Conservation (phyloP, 495 filamentous ascomycete genomes). For the Neurospora pannonica region DNA sequence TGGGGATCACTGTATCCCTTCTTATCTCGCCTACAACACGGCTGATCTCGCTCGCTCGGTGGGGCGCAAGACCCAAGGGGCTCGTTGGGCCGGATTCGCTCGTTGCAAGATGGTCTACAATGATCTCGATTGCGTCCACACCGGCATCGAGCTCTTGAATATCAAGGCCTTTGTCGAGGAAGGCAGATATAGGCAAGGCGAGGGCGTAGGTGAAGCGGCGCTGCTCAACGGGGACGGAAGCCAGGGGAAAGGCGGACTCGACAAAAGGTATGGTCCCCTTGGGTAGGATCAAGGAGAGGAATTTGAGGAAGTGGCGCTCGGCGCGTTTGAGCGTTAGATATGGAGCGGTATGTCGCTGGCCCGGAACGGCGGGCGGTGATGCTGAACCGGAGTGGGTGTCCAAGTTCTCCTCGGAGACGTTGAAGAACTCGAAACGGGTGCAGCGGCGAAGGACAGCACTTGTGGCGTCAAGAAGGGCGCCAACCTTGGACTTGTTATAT, state of each 20-base stretch:
- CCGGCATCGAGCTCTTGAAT: slow-evolving; percentile 53
- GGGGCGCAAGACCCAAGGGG: slow-evolving; percentile 38
- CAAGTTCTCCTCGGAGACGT: slow-evolving; percentile 39
- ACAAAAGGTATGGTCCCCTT: slow-evolving; percentile 42
- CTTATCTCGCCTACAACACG: slow-evolving; percentile 42
- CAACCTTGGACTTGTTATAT: slow-evolving; percentile 39
- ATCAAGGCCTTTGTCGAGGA: slow-evolving; percentile 39
- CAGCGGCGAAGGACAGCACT: slow-evolving; percentile 45
- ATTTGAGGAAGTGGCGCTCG: slow-evolving; percentile 61
- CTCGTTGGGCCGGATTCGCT: slow-evolving; percentile 26
- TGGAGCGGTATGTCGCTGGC: slow-evolving; percentile 41
- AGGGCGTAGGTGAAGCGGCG: slow-evolving; percentile 58
- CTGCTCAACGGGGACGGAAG: slow-evolving; percentile 49
- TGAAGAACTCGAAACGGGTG: slow-evolving; percentile 68
- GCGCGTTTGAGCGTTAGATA: slow-evolving; percentile 63
- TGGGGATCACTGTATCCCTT: slow-evolving; percentile 51
- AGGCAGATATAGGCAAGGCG: slow-evolving; percentile 46
- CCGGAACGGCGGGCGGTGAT: slow-evolving; percentile 18
- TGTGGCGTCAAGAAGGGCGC: slow-evolving; percentile 40
- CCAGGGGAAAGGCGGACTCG: slow-evolving; percentile 57
- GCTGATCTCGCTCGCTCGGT: slow-evolving; percentile 40
- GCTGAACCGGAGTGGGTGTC: neutral
- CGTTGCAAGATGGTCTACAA: slow-evolving; percentile 42
- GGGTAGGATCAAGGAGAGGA: slow-evolving; percentile 53
- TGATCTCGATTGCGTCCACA: slow-evolving; percentile 59